phyloP scores from a whole-genome alignment of 371 early-diverging fungal genomes.

The Mucor sp. region DNA sequence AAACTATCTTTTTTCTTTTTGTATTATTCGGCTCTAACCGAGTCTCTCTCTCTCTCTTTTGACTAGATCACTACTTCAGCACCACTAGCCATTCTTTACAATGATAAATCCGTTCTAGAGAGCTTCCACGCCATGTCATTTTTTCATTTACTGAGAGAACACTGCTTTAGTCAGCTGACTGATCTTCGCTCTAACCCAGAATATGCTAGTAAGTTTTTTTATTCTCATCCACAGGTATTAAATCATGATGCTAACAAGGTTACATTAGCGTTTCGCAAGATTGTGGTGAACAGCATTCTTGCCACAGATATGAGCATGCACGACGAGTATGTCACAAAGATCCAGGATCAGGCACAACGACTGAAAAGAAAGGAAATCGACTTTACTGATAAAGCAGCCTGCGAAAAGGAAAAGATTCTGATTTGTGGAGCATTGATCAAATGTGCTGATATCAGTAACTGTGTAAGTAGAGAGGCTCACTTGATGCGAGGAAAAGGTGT shows the following conservation, averaged over 20 bases:
- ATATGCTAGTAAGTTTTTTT: conserved; percentile 31
- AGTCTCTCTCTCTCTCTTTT: neutral
- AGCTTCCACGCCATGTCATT: conserved; percentile 91
- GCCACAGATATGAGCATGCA: conserved; percentile 89
- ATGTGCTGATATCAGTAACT: conserved; percentile 86
- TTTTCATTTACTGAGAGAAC: conserved; percentile 74
- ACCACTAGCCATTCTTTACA: conserved; percentile 88
- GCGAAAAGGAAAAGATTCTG: conserved; percentile 39
- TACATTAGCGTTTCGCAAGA: conserved; percentile 63
- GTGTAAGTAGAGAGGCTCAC: conserved; percentile 39
- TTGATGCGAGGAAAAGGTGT: neutral
- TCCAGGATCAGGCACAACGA: conserved; percentile 60
- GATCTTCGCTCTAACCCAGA: conserved; percentile 34
- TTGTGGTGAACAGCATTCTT: conserved; percentile 73
- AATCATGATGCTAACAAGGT: neutral
- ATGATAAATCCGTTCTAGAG: conserved; percentile 92
- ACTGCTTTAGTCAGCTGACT: conserved; percentile 59
- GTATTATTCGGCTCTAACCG: neutral
- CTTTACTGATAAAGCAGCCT: conserved; percentile 14
- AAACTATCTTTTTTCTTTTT: neutral
- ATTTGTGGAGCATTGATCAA: conserved; percentile 79
- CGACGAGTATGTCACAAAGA: conserved; percentile 74
- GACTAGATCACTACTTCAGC: conserved; percentile 71
- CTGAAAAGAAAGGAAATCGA: conserved; percentile 30
- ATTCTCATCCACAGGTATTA: neutral